Evolutionary conservation across 2,329 filamentous ascomycete species (phyloP).

Genomic region (Xylaria hypoxylon): DNA sequence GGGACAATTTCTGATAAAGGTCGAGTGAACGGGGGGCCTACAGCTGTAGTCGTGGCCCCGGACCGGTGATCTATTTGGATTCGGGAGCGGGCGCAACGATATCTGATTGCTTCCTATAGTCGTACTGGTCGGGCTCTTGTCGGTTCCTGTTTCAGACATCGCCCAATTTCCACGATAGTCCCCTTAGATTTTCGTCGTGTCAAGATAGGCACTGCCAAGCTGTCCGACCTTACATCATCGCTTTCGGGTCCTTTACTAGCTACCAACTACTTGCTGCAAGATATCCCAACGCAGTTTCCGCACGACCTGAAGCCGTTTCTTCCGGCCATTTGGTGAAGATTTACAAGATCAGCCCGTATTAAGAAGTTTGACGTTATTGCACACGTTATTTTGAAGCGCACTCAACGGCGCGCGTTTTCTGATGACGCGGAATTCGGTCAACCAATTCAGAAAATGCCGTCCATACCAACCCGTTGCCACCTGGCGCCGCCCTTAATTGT

Average conservation of each 20-base stretch:
- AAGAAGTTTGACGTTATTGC: not conserved
- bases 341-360: slow-evolving; percentile 24
- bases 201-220: slow-evolving; percentile 21
- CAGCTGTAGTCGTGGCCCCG: slow-evolving; percentile 11
- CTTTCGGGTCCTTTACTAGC: slow-evolving; percentile 3
- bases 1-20: slow-evolving; percentile 5
- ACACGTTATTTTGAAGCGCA: slow-evolving; percentile 22
- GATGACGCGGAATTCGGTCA: slow-evolving; percentile 20
- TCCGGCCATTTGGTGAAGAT: slow-evolving; percentile 10
- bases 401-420: slow-evolving; percentile 11
- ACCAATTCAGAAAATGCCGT: slow-evolving; percentile 3
- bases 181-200: slow-evolving; percentile 5
- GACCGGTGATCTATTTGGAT: slow-evolving; percentile 22
- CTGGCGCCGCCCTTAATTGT: slow-evolving; percentile 27
- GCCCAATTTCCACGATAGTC: slow-evolving; percentile 23
- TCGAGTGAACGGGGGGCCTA: slow-evolving; percentile 18
- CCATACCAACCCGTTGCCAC: slow-evolving; percentile 29
- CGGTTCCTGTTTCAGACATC: slow-evolving; percentile 14
- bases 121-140: slow-evolving; percentile 19
- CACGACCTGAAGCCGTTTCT: slow-evolving; percentile 12
- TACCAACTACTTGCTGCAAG: slow-evolving; percentile 14
- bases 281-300: not conserved
- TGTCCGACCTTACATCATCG: slow-evolving; percentile 16
- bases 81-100: slow-evolving; percentile 12
- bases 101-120: slow-evolving; percentile 27